These are phyloP conservation scores for Cladosporium cucumerinum DNA, from an alignment of 2,329 filamentous ascomycete genomes.

Conservation along the genomic window DNA sequence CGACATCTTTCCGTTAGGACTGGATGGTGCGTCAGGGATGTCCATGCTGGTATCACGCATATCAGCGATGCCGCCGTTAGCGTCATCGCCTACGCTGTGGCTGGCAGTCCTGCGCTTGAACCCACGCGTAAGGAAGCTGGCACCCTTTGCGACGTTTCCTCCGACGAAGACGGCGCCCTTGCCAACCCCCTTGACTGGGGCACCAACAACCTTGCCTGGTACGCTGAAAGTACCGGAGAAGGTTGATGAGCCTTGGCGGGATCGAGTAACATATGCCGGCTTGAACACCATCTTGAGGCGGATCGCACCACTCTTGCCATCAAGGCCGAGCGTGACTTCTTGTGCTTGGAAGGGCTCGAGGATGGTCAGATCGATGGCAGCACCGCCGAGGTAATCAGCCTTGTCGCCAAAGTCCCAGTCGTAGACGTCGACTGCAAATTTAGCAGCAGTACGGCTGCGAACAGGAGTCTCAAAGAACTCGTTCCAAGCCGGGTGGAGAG, in stretches of 20 bases:
- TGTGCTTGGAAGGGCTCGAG: slow-evolving; percentile 82
- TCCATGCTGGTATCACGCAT: slow-evolving; percentile 32
- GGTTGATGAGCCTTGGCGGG: slow-evolving; percentile 84
- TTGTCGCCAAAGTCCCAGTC: slow-evolving; percentile 98
- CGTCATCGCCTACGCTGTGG: slow-evolving; percentile 35
- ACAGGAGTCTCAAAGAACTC: slow-evolving; percentile 86
- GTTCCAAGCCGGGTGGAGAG: slow-evolving; percentile 90
- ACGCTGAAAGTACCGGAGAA: slow-evolving; percentile 86
- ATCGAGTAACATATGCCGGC: slow-evolving; percentile 82
- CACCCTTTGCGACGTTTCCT: slow-evolving; percentile 81
- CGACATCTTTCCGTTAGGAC: slow-evolving; percentile 23
- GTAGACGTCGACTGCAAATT: slow-evolving; percentile 79
- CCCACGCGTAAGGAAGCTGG: slow-evolving; percentile 83
- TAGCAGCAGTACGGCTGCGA: slow-evolving; percentile 76
- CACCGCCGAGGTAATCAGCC: slow-evolving; percentile 80
- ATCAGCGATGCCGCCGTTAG: slow-evolving; percentile 23
- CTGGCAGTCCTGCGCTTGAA: slow-evolving; percentile 69
- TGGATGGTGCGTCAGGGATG: slow-evolving; percentile 21
- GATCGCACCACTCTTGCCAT: slow-evolving; percentile 84
- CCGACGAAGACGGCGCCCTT: slow-evolving; percentile 69
- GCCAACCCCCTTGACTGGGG: slow-evolving; percentile 88
- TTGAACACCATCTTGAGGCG: slow-evolving; percentile 86
- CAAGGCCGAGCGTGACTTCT: slow-evolving; percentile 70
- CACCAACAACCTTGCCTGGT: slow-evolving; percentile 87
- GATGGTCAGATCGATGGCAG: slow-evolving; percentile 70